Conservation (phyloP, 257 asterid genomes). For the Ajuga chamaepitys region DNA sequence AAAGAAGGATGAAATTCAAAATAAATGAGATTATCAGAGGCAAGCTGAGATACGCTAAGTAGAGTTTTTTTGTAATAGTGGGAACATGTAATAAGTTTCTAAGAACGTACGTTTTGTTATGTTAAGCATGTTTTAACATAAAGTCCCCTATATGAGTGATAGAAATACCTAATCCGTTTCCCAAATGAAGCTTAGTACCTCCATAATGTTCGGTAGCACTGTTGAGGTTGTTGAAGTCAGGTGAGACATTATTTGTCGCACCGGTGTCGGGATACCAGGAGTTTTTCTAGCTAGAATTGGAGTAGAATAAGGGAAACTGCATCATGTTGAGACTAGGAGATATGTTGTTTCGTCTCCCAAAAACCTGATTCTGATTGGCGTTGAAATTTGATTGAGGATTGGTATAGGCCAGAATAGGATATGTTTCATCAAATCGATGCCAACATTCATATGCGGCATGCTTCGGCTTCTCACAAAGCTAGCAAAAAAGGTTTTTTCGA, state of each 20-base stretch:
- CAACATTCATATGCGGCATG: neutral
- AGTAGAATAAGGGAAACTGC: too few relatives aligned
- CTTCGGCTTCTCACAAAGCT: neutral
- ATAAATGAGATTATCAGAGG: neutral
- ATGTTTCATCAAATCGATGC: neutral
- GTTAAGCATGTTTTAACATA: too few relatives aligned
- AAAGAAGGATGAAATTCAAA: neutral
- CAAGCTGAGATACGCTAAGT: neutral
- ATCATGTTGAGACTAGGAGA: neutral
- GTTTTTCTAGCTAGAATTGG: too few relatives aligned
- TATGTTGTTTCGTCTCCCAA: neutral
- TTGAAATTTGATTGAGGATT: too few relatives aligned
- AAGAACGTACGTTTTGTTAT: neutral
- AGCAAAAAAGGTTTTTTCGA: neutral
- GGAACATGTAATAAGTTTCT: neutral
- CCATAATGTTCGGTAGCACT: neutral
- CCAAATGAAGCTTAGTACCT: neutral
- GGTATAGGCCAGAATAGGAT: neutral
- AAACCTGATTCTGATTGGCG: too few relatives aligned
- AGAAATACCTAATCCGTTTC: neutral
- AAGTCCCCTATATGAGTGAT: neutral
- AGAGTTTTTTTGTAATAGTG: neutral
- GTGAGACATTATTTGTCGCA: neutral
- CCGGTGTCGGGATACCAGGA: neutral
- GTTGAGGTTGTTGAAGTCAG: neutral